A percentile compares a stretch with the other conserved stretches of the same genome.
Evolutionary conservation across 2,329 filamentous ascomycete species (phyloP).

Genomic region (Colletotrichum ledebouriae): DNA sequence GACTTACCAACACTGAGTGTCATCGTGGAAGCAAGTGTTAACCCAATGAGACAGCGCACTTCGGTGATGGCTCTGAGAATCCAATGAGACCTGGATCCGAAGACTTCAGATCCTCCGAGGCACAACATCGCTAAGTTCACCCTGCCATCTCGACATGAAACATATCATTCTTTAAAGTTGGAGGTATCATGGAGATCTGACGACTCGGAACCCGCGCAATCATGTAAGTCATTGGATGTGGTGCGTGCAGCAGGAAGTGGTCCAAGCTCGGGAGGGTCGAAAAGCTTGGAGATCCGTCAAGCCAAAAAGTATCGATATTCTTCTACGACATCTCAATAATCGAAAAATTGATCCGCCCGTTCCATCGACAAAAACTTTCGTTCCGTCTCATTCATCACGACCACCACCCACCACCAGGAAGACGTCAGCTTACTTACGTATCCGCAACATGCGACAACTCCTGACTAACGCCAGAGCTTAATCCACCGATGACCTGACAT

Average conservation of each 20-base stretch:
- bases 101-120: slow-evolving; percentile 14
- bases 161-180: slow-evolving; percentile 1
- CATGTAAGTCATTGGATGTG: slow-evolving; percentile 1
- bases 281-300: slow-evolving; percentile 4
- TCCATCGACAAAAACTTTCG: slow-evolving; percentile 3
- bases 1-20: neutral
- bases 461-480: slow-evolving; percentile 7
- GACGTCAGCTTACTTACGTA: slow-evolving; percentile 10
- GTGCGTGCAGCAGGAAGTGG: slow-evolving; percentile 13
- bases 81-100: neutral
- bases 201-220: slow-evolving; percentile 3
- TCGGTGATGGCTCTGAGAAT: neutral
- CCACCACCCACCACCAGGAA: neutral
- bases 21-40: neutral
- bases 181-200: neutral
- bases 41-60: neutral
- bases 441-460: slow-evolving; percentile 9
- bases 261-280: slow-evolving; percentile 18
- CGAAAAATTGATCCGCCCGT: neutral
- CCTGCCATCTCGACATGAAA: slow-evolving; percentile 13
- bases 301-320: neutral
- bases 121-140: slow-evolving; percentile 16
- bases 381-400: neutral
- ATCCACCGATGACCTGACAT: slow-evolving; percentile 52
- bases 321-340: neutral